Evolutionary conservation across 352 stramenopile species (phyloP).

Genomic region (Globisporangium abappressorium): DNA sequence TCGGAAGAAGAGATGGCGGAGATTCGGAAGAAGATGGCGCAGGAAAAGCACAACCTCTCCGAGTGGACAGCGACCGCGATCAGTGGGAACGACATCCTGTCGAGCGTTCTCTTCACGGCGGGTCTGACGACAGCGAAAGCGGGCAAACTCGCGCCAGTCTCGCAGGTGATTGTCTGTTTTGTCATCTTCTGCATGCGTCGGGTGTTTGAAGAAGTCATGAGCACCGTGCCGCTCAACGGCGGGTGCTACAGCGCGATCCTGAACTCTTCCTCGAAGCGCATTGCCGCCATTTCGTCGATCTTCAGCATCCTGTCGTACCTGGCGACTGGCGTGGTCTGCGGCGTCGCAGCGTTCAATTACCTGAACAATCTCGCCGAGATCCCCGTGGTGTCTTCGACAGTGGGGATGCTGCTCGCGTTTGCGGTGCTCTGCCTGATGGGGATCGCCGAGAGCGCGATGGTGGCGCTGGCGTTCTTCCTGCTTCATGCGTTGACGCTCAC

Average conservation of each 20-base stretch:
- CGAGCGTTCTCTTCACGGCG: conserved; percentile 69
- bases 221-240: conserved; percentile 81
- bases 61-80: conserved; percentile 84
- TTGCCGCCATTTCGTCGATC: conserved; percentile 64
- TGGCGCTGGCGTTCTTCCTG: conserved; percentile 79
- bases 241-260: conserved; percentile 86
- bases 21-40: conserved; percentile 18
- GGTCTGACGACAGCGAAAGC: conserved; percentile 39
- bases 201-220: conserved; percentile 84
- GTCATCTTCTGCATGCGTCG: conserved; percentile 47
- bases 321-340: conserved; percentile 63
- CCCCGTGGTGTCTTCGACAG: conserved; percentile 36
- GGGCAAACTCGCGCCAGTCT: conserved; percentile 70
- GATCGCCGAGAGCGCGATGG: conserved; percentile 70
- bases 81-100: conserved; percentile 86
- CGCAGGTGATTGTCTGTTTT: conserved; percentile 55
- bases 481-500: conserved; percentile 61
- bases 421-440: conserved; percentile 69
- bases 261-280: conserved; percentile 79
- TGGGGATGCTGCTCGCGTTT: conserved; percentile 65
- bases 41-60: conserved; percentile 34
- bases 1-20: conserved; percentile 20
- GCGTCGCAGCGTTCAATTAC: conserved; percentile 73
- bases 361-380: conserved; percentile 60
- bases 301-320: conserved; percentile 87